Conservation (phyloP, 2,329 filamentous ascomycete species). For the Stenocarpella maydis region DNA sequence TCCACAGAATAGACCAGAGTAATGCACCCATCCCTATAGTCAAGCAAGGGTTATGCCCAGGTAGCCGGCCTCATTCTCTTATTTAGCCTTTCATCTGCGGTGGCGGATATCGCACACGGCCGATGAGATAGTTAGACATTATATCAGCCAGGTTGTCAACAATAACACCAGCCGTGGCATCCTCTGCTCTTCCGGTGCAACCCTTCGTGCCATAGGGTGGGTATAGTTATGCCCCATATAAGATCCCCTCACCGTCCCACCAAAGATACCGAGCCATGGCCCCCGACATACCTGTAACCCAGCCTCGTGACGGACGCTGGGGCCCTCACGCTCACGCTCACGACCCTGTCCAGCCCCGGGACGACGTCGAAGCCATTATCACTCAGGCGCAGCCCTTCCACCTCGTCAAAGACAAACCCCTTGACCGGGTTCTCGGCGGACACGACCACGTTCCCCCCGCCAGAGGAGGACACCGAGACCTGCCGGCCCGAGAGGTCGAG, state of each 20-base stretch:
- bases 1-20: no score
- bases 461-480: conserved; percentile 40
- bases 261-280: background rate
- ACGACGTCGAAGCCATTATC: conserved; percentile 68
- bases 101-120: background rate
- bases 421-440: conserved; percentile 60
- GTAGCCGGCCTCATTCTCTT: no score
- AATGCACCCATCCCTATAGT: no score
- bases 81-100: no score
- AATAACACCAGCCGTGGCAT: background rate
- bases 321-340: background rate
- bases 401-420: conserved; percentile 62
- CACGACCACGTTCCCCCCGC: conserved; percentile 40
- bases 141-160: background rate
- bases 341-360: conserved; percentile 48
- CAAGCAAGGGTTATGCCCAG: no score
- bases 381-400: conserved; percentile 53
- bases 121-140: background rate
- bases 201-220: no score
- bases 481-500: conserved; percentile 57
- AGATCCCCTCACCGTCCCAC: background rate
- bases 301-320: background rate
- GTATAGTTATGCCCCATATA: no score
- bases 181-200: no score
- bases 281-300: background rate